A percentile compares a stretch with the other conserved stretches of the same genome.
Conservation (phyloP, 2,329 filamentous ascomycete genomes). For the Fusarium dlaminii region DNA sequence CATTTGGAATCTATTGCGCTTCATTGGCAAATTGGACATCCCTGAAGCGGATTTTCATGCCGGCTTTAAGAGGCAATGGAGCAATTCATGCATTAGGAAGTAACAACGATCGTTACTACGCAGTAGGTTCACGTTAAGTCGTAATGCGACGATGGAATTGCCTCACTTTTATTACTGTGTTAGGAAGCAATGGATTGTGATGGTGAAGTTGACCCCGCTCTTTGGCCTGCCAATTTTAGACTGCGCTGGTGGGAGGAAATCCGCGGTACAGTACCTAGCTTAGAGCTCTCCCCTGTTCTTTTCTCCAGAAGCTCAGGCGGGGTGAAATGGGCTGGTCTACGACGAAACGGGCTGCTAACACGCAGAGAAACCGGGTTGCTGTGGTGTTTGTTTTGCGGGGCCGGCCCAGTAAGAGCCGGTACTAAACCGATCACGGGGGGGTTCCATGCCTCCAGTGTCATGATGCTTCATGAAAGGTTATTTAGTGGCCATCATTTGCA, state of each 20-base stretch:
- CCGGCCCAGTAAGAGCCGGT: not conserved
- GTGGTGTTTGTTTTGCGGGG: slow-evolving; percentile 25
- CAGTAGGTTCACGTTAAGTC: not conserved
- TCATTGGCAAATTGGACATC: not conserved
- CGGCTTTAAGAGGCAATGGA: not conserved
- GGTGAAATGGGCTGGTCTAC: not conserved
- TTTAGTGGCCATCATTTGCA: not conserved
- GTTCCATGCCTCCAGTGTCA: not conserved
- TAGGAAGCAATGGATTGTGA: not conserved
- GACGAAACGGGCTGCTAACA: slow-evolving; percentile 20
- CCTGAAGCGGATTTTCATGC: not conserved
- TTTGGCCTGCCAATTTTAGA: not conserved
- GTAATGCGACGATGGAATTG: not conserved
- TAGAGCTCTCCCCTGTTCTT: slow-evolving; percentile 2
- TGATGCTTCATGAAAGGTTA: not conserved
- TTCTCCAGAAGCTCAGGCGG: not conserved
- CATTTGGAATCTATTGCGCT: not conserved
- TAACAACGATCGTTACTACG: not conserved
- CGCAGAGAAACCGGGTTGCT: slow-evolving; percentile 20
- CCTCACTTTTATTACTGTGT: slow-evolving; percentile 2
- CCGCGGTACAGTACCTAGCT: too few species aligned
- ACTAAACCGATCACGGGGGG: slow-evolving; percentile 24
- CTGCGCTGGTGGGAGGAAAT: not conserved
- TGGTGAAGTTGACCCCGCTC: slow-evolving; percentile 28
- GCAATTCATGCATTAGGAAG: not conserved